phyloP scores from a whole-genome alignment of 2,329 filamentous ascomycete species.

The Capronia americana region DNA sequence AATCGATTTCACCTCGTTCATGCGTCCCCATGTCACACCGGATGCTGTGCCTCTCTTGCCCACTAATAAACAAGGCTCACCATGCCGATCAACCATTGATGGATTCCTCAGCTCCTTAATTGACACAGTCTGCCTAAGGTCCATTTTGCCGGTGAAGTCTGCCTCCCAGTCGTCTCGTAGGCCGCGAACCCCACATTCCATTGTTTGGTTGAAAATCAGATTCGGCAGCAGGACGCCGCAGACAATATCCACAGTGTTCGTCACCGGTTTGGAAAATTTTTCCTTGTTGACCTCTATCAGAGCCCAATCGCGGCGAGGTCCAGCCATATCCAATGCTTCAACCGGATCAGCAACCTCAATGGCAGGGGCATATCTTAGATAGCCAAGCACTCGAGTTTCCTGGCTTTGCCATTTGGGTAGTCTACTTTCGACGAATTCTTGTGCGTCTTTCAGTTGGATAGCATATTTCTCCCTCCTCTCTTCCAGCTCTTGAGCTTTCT shows the following conservation, averaged over 20 bases:
- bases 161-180: neutral
- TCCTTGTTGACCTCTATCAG: slow-evolving; percentile 15
- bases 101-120: slow-evolving; percentile 5
- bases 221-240: neutral
- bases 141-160: neutral
- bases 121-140: slow-evolving; percentile 8
- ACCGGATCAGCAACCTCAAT: slow-evolving; percentile 3
- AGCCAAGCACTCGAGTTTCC: slow-evolving; percentile 7
- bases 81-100: neutral
- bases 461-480: neutral
- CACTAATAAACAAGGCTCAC: slow-evolving; percentile 5
- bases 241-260: slow-evolving; percentile 1
- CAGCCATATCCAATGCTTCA: slow-evolving; percentile 5
- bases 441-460: neutral
- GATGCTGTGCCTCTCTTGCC: slow-evolving; percentile 12
- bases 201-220: no score
- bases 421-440: neutral
- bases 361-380: slow-evolving; percentile 11
- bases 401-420: slow-evolving; percentile 10
- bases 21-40: slow-evolving; percentile 15
- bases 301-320: slow-evolving; percentile 15
- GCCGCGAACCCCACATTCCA: neutral
- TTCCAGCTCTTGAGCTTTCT: neutral
- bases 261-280: slow-evolving; percentile 6
- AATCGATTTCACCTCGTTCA: slow-evolving; percentile 15